Conservation (phyloP, 257 asterid genomes). For the Ligustrum vulgare region DNA sequence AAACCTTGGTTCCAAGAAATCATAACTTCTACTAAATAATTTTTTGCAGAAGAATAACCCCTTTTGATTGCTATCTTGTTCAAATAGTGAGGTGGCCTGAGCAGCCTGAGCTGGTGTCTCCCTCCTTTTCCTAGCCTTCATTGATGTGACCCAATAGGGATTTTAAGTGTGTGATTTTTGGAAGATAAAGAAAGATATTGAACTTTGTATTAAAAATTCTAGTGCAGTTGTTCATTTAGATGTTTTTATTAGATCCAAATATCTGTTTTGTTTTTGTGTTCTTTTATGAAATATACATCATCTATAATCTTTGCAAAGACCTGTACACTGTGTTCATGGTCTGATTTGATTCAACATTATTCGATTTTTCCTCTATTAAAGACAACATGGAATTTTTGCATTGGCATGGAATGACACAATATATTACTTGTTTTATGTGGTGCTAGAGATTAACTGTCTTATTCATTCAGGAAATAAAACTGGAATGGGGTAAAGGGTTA, state of each 20-base stretch:
- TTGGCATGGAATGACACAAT: background rate
- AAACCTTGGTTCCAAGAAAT: background rate
- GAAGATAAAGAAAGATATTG: background rate
- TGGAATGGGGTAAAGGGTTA: conserved; percentile 96
- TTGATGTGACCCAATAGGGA: background rate
- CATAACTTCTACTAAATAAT: background rate
- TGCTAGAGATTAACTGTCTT: conserved; percentile 12
- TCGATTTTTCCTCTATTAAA: background rate
- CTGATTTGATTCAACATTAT: background rate
- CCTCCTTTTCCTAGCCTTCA: background rate
- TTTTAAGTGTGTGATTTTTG: background rate
- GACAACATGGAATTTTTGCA: background rate
- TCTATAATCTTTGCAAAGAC: background rate
- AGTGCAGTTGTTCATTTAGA: too few species aligned
- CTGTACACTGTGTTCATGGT: background rate
- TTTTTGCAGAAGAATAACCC: background rate
- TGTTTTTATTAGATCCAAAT: background rate
- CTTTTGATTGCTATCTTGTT: background rate
- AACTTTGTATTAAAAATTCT: too few species aligned
- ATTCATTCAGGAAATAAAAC: conserved; percentile 67
- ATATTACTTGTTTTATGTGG: background rate
- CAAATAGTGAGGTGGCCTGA: background rate
- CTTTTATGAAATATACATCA: background rate
- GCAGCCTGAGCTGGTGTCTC: background rate
- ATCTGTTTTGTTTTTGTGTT: background rate